phyloP scores from a whole-genome alignment of 2,329 filamentous ascomycete genomes.

The Colletotrichum sp. region DNA sequence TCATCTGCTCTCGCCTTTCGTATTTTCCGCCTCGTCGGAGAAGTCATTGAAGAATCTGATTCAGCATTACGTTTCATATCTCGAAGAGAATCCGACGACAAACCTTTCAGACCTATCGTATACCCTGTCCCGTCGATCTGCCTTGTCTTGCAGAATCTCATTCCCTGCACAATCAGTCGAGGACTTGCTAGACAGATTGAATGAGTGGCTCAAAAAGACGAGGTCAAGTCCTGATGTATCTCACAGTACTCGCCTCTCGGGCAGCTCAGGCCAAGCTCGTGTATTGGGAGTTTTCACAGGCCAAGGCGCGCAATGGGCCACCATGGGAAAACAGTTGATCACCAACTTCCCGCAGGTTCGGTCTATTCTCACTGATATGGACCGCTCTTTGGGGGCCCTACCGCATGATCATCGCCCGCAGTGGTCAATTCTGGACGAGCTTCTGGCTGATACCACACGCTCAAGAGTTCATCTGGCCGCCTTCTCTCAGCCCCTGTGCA shows the following conservation, averaged over 20 bases:
- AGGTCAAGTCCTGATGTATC: not conserved
- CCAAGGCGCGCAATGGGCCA: conserved; percentile 35
- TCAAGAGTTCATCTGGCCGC: conserved; percentile 23
- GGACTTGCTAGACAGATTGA: not conserved
- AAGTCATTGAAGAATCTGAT: not conserved
- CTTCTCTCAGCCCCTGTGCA: conserved; percentile 36
- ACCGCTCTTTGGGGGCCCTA: conserved; percentile 21
- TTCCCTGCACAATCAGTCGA: not conserved
- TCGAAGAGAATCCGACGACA: not conserved
- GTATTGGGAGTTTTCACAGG: conserved; percentile 34
- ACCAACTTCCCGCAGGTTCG: conserved; percentile 4
- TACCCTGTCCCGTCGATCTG: not conserved
- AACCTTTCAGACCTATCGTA: not conserved
- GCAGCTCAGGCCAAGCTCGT: not conserved
- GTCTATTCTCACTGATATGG: conserved; percentile 23
- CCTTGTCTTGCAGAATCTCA: not conserved
- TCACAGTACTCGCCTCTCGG: not conserved
- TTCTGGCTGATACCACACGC: conserved; percentile 17
- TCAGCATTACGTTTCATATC: not conserved
- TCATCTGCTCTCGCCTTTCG: not conserved
- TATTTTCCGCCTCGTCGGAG: not conserved
- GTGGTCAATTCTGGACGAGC: conserved; percentile 31
- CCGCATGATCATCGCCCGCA: conserved; percentile 24
- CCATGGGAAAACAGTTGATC: conserved; percentile 26
- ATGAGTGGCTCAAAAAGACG: not conserved